Percentiles rank a stretch among this genome's conserved stretches.
Conservation (phyloP, 306 rosid genomes). For the Hylodesmum podocarpum region DNA sequence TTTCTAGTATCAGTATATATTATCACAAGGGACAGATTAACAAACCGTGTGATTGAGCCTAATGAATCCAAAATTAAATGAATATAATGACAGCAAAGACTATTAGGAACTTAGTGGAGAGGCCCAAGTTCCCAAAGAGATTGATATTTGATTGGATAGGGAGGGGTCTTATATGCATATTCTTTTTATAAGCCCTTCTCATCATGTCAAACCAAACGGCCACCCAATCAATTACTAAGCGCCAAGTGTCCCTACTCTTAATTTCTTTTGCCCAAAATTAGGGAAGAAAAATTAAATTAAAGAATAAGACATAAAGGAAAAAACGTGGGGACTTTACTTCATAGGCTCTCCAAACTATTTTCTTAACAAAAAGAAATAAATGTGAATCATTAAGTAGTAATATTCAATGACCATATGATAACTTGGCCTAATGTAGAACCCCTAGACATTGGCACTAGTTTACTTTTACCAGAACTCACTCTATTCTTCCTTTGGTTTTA, state of each 20-base stretch:
- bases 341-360: conserved; percentile 36
- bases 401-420: conserved; percentile 60
- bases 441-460: conserved; percentile 31
- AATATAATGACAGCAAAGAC: conserved; percentile 33
- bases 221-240: conserved; percentile 54
- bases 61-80: conserved; percentile 30
- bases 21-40: conserved; percentile 16
- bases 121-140: conserved; percentile 99
- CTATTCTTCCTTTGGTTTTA: conserved; percentile 31
- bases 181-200: conserved; percentile 55
- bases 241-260: conserved; percentile 52
- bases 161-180: conserved; percentile 63
- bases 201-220: conserved; percentile 46
- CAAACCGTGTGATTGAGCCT: conserved; percentile 19
- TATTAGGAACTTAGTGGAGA: conserved; percentile 52
- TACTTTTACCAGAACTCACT: conserved; percentile 29
- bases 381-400: conserved; percentile 51
- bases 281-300: conserved; percentile 15
- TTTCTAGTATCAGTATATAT: neutral
- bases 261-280: conserved; percentile 31
- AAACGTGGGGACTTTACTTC: conserved; percentile 39
- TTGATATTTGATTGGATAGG: conserved; percentile 59
- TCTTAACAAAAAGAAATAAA: conserved; percentile 44
- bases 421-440: conserved; percentile 33
- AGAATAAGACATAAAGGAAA: conserved; percentile 18